Conservation (phyloP, 2,329 filamentous ascomycete species). For the Sphaerostilbella broomeana region DNA sequence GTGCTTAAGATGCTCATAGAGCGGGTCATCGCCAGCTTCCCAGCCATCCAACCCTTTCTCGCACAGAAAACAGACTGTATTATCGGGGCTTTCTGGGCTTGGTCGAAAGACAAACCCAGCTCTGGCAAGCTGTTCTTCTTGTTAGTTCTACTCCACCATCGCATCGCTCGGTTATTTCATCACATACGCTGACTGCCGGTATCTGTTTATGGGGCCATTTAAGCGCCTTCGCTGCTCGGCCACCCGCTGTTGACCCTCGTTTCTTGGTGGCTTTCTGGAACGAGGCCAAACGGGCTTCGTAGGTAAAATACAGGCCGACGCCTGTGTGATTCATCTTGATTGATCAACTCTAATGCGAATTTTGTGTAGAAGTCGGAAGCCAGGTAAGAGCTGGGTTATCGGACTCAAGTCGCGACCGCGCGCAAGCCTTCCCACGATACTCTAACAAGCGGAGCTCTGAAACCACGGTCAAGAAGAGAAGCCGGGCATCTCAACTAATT, state of each 20-base stretch:
- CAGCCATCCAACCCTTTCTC: slow-evolving; percentile 80
- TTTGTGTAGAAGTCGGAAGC: not conserved
- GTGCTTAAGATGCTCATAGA: slow-evolving; percentile 79
- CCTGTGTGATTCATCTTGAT: slow-evolving; percentile 10
- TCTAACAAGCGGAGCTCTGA: slow-evolving; percentile 8
- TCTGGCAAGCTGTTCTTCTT: slow-evolving; percentile 62
- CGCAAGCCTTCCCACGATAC: no score
- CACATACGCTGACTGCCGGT: slow-evolving; percentile 25
- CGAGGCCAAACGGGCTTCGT: slow-evolving; percentile 70
- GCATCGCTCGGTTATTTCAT: not conserved
- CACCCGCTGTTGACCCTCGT: slow-evolving; percentile 58
- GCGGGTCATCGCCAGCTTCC: slow-evolving; percentile 79
- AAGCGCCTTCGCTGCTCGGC: slow-evolving; percentile 43
- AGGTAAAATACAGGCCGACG: slow-evolving; percentile 49
- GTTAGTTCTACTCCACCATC: slow-evolving; percentile 18
- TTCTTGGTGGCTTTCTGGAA: slow-evolving; percentile 67
- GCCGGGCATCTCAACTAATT: slow-evolving; percentile 8
- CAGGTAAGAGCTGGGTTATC: not conserved
- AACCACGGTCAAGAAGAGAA: slow-evolving; percentile 1
- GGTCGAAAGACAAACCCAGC: slow-evolving; percentile 91
- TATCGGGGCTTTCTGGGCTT: slow-evolving; percentile 68
- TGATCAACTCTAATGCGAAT: slow-evolving; percentile 1
- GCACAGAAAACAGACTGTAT: slow-evolving; percentile 85
- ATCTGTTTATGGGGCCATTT: slow-evolving; percentile 67
- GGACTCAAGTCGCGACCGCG: not conserved